Percentiles rank a stretch among this genome's conserved stretches.
Evolutionary conservation across 1,284 basidiomycete species (phyloP).

Genomic region (Puccinia horiana): DNA sequence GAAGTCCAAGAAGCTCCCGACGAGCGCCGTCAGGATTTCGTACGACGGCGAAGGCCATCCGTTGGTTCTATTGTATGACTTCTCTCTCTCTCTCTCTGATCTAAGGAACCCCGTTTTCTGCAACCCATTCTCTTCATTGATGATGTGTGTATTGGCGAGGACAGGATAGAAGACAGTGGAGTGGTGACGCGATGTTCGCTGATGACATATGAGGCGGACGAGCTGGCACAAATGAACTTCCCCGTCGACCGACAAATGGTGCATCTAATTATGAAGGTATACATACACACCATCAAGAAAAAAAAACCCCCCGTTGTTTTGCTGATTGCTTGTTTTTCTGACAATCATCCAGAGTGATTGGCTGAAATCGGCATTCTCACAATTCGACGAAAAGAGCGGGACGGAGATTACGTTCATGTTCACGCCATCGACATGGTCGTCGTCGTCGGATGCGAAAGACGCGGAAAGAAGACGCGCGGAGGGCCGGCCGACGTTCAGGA

Average conservation of each 20-base stretch:
- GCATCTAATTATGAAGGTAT: slow-evolving; percentile 42
- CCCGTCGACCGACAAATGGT: slow-evolving; percentile 26
- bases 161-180: slow-evolving; percentile 46
- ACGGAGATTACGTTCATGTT: slow-evolving; percentile 39
- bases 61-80: slow-evolving; percentile 30
- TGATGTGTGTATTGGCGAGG: not conserved
- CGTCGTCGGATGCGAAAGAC: not conserved
- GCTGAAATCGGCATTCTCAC: slow-evolving; percentile 39
- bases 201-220: slow-evolving; percentile 36
- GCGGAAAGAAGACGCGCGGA: too few relatives aligned
- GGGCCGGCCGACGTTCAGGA: slow-evolving; percentile 19
- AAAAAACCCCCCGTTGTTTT: too few relatives aligned
- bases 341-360: slow-evolving; percentile 29
- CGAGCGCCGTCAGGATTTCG: slow-evolving; percentile 41
- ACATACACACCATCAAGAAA: not conserved
- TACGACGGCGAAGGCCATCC: slow-evolving; percentile 44
- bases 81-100: not conserved
- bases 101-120: too few relatives aligned
- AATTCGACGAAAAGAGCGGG: slow-evolving; percentile 44
- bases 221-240: slow-evolving; percentile 32
- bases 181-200: slow-evolving; percentile 38
- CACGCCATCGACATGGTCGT: not conserved
- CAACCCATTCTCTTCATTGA: not conserved
- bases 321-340: not conserved
- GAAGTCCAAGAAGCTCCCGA: slow-evolving; percentile 21